Evolutionary conservation across 108 stramenopile species (phyloP), one percentile per base, ranked within the genome.

Genomic region (Seminavis robusta): DNA sequence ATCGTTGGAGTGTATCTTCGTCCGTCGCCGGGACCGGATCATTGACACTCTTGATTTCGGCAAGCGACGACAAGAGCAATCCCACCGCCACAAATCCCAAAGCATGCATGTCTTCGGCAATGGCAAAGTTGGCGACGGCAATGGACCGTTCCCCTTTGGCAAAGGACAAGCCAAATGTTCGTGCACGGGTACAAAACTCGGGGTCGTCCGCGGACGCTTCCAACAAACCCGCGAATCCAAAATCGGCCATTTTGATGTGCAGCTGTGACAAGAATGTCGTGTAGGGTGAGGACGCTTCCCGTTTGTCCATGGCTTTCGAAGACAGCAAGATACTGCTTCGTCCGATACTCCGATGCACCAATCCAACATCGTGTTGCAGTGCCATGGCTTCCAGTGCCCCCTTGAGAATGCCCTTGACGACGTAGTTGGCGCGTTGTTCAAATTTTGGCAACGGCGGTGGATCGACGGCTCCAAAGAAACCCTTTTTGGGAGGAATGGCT

Each of bases 51-150:
- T 80, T 73, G 24, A 79, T 55, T 20, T 88, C 86, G 25, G 84
- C 83, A 26, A 91, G 68, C 9, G 80, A 71, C 1, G 80, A 75
- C 21, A 91, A 74, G 15, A 91, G 52, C 48, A 91, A 46, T 3
- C 72, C 81, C 4, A 88, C 50, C 42, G 85, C 79, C 7, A 91
- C 90, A 72, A 91, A 88, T 37, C 90, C 90, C 4, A 87, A 53
- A 8, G 90, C 90, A 70, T 91, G 86, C 36, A 91, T 52, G 67
- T 91, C 90, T 63, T 91, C 90, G 9, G 86, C 84, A 57, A 76
- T 76, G 36, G 81, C 81, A 64, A 91, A 91, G 63, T 76, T 69
- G 25, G 51, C 55, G 27, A 56, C 58, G 13, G 44, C 73, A 4
- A 69, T 16, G 1, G 69, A 55, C 6, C 40, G 49, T 6, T 74